Evolutionary conservation across 83 land plant species (phyloP), one percentile per base, ranked within the genome.

Genomic region (Diphasiastrum complanatum): DNA sequence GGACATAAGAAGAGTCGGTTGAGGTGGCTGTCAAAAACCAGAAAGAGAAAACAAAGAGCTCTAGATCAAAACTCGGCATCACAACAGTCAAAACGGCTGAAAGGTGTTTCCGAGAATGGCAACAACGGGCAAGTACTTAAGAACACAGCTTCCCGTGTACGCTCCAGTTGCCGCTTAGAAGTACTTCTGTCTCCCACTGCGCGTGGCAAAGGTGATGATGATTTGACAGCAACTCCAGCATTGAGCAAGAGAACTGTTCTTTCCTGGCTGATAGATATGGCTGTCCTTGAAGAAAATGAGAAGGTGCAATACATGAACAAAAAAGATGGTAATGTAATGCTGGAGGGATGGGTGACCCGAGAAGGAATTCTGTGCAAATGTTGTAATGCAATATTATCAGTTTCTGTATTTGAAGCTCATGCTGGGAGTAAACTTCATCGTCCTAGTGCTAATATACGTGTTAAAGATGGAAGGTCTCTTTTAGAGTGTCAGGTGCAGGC

Each of bases 401-500:
- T 84, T 20, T 56, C 70, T 25, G 51, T 46, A 12, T 87, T 87
- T 75, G 89, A 79, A 75, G 74, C 49, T 43, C 93, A 87, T 71
- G 83, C 84, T 20, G 86, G 83, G 48, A 70, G 86, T 70, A 77
- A 50, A 19, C 33, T 45, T 53, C 74, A 70, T 45, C 50, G 74
- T 1, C 79, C 85, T 30, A 52, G 81, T 45, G 75, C 81, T 3
- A 79, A 82, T 47, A 71, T 84, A 2, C 65, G 69, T 46, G 57
- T 87, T 70, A 74, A 79, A 62, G 76, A 85, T 79, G 98, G 91
- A 5, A 87, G 81, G 65, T 85, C 95, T 53, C 71, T 87, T 28
- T 36, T 82, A 35, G 79, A 87, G 5, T 88, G 90, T 60, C 85
- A 83, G 45, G 47, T 67, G 50, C 75, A 78, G 61, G 36, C 66